Base-by-base conservation (phyloP, 2,329 filamentous ascomycete genomes). In the Zalaria sp. region DNA sequence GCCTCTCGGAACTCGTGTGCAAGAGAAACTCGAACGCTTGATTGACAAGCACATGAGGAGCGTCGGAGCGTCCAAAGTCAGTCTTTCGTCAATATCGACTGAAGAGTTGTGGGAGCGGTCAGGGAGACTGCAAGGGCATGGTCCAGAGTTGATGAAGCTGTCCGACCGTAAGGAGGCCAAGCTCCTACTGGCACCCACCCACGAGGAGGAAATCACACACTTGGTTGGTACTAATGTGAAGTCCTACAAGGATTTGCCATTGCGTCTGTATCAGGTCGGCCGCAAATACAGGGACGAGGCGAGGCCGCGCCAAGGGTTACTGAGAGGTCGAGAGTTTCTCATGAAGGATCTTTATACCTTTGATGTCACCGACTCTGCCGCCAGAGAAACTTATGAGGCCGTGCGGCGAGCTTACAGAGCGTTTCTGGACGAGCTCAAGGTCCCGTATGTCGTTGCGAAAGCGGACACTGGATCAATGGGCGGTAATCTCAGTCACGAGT, bases 311-410 rank as follows among this genome's bases (percentile, higher is more conserved):
- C 84, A 93, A 52, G 91, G 91, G 8, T 69, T 98, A 2, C 68
- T 98, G 5, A 79, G 91, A 6, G 83, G 85, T 1, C 79, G 87
- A 46, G 91, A 98, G 55, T 98, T 98, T 53, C 65, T 86, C 51
- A 98, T 98, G 91, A 98, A 98, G 61, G 91, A 98, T 59, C 72
- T 98, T 1, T 98, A 98, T 59, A 95, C 88, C 0, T 98, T 98
- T 55, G 91, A 98, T 55, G 65, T 71, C 31, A 80, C 72, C 3
- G 58, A 69, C 0, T 63, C 73, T 26, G 65, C 74, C n/a, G 89
- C 89, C 1, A 66, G 88, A n/a, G 63, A 73, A 39, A 94, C 89
- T 0, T 98, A 98, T 51, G 62, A 75, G 5, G 65, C 78, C 35
- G 86, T 94, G 3, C 76, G 82, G 39, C 59, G 61, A 32, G 81